Evolutionary conservation across 2,329 filamentous ascomycete species (phyloP), one percentile per base, ranked within the genome.

Genomic region (Talaromyces pinophilus): DNA sequence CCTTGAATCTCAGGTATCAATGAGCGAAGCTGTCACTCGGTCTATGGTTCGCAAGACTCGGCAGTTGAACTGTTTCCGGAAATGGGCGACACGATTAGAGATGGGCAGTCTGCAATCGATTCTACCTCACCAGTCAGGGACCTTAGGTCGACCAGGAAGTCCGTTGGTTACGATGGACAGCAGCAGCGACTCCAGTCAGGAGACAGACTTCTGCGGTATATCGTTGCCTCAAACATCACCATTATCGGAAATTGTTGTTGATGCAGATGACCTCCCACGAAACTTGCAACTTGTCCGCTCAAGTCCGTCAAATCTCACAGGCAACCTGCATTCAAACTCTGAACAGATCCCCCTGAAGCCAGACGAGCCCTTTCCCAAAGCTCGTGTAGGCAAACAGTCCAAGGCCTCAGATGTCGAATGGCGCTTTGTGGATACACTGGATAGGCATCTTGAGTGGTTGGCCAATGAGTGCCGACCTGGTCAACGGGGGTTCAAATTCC

Each of bases 51-150:
- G 30, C 11, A 60, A 44, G 19, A 42, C 35, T 54, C 59, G 40
- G 30, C 59, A 44, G 35, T 42, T 40, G 33, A 57, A 30, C 1
- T 11, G 19, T 19, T 35, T 63, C 10, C 73, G 74, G 62, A 68
- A 70, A 33, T 80, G 78, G 78, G 77, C 76, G 28, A 74, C 78
- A 30, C 70, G 71, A 28, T 77, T 81, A 76, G 74, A 79, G 64
- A 54, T 78, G 6, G 72, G 74, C 19, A 67, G 72, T 15, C 69
- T 70, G 64, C 66, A 66, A 61, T 17, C 67, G 65, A 54, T 68
- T 40, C 48, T 62, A 62, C 6, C 63, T 38, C 30, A 60, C 67
- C 61, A 72, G 63, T 59, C 64, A 40, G 62, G 69, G 22, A 69
- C 74, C 5, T 70, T 71, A 15, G 75, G 72, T 6, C 76, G 76